These are phyloP conservation scores for Myrmaecium sp. DNA, from an alignment of 2,329 filamentous ascomycete genomes.

Conservation along the genomic window DNA sequence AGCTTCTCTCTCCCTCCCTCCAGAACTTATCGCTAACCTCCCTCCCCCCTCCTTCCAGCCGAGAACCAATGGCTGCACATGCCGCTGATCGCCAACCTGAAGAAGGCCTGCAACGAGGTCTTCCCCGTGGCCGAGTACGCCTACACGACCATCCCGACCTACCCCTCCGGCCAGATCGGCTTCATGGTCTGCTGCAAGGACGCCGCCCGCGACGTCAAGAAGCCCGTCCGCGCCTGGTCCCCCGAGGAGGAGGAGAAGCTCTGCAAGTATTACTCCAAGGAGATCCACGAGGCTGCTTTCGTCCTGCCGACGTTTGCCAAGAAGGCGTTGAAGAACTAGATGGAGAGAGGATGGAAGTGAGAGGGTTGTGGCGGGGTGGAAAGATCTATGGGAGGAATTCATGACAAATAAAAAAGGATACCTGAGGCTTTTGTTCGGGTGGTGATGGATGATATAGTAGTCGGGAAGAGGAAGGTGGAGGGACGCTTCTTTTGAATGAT, in stretches of 20 bases:
- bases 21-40: conserved; percentile 10
- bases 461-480: too few relatives aligned
- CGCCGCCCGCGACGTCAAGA: conserved; percentile 61
- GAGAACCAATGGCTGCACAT: conserved; percentile 99
- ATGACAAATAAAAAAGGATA: too few relatives aligned
- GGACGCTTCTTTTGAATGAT: too few relatives aligned
- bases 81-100: conserved; percentile 79
- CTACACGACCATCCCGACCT: conserved; percentile 98
- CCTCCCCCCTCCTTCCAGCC: conserved; percentile 34
- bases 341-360: neutral
- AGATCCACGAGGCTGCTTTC: conserved; percentile 91
- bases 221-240: conserved; percentile 66
- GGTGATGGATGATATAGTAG: too few relatives aligned
- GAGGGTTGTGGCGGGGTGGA: too few relatives aligned
- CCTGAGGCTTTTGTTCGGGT: too few relatives aligned
- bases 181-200: conserved; percentile 99
- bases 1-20: conserved; percentile 1
- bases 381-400: too few relatives aligned
- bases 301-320: conserved; percentile 85
- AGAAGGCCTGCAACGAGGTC: conserved; percentile 91
- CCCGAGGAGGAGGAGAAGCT: conserved; percentile 80
- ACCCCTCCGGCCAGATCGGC: conserved; percentile 96
- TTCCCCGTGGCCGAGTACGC: conserved; percentile 97
- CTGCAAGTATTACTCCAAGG: conserved; percentile 93
- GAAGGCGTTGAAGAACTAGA: conserved; percentile 39